Conservation (phyloP, 2,329 filamentous ascomycete species). For the Aspergillus quadricinctus region DNA sequence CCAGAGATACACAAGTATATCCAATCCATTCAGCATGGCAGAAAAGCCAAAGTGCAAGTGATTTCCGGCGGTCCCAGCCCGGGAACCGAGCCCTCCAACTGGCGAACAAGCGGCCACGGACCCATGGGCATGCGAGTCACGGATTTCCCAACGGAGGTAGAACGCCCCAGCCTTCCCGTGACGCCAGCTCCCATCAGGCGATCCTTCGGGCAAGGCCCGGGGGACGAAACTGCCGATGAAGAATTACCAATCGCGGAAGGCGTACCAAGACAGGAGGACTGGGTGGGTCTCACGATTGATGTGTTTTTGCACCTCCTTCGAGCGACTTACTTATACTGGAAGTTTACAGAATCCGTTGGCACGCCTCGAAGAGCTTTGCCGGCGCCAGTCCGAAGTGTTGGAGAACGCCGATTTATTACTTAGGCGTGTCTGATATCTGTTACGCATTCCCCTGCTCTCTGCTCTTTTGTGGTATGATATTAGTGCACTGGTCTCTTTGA, state of each 20-base stretch:
- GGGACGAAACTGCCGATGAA: constrained; percentile 43
- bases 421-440: constrained; percentile 13
- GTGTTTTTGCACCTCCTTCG: constrained; percentile 41
- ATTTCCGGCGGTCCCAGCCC: constrained; percentile 17
- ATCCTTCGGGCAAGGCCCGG: constrained; percentile 32
- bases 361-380: constrained; percentile 66
- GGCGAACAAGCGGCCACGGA: constrained; percentile 12
- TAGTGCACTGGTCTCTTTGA: neutral
- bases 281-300: constrained; percentile 71
- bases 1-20: constrained; percentile 87
- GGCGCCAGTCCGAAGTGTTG: constrained; percentile 61
- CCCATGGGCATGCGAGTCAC: constrained; percentile 63
- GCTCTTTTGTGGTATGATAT: neutral
- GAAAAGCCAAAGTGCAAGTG: constrained; percentile 47
- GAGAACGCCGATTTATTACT: constrained; percentile 35
- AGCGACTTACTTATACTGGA: constrained; percentile 44
- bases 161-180: constrained; percentile 83
- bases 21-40: constrained; percentile 65
- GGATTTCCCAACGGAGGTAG: constrained; percentile 77
- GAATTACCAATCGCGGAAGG: constrained; percentile 70
- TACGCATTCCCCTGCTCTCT: neutral
- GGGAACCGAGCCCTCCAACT: constrained; percentile 10
- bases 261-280: constrained; percentile 82
- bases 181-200: constrained; percentile 77
- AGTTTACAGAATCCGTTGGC: constrained; percentile 62